Percentiles rank a stretch among this genome's conserved stretches.
Conservation (phyloP, 257 asterid genomes). For the Capsicum rhomboideum region DNA sequence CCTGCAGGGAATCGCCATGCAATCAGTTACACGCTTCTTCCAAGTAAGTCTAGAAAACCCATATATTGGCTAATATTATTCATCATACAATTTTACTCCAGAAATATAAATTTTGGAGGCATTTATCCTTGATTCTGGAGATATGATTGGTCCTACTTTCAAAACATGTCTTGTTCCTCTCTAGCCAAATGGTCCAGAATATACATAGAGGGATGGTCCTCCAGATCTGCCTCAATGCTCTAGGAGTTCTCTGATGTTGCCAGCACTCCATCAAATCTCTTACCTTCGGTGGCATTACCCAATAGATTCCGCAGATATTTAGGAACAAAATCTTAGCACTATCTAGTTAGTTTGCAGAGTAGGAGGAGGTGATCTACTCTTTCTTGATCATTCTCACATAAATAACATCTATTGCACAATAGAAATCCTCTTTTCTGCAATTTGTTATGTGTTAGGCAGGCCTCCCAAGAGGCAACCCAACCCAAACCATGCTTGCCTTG, state of each 20-base stretch:
- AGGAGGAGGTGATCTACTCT: neutral
- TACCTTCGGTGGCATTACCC: neutral
- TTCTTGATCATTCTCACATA: neutral
- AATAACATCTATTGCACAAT: neutral
- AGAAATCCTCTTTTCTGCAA: neutral
- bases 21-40: neutral
- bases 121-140: neutral
- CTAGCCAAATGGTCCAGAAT: neutral
- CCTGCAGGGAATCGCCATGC: neutral
- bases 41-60: neutral
- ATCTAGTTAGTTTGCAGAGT: neutral
- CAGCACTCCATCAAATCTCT: neutral
- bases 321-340: neutral
- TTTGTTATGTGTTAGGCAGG: neutral
- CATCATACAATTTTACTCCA: neutral
- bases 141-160: neutral
- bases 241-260: neutral
- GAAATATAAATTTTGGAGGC: neutral
- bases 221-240: neutral
- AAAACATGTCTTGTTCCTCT: neutral
- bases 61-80: neutral
- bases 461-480: neutral
- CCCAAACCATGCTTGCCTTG: neutral
- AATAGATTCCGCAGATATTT: neutral
- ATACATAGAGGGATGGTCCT: neutral